phyloP scores from a whole-genome alignment of 257 asterid genomes.

The Mitragyna speciosa region DNA sequence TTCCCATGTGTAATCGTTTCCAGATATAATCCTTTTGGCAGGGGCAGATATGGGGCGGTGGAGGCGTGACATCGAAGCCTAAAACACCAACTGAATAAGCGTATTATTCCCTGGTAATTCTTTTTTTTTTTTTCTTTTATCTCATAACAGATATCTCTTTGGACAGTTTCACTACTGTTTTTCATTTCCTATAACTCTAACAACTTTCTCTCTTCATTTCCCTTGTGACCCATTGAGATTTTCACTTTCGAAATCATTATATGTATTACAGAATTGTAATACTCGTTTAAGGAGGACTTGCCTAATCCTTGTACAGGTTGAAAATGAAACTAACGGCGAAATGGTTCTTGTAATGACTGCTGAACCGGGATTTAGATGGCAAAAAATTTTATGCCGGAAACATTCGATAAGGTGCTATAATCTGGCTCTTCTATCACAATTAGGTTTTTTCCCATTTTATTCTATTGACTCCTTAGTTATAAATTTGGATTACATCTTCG shows the following conservation, averaged over 20 bases:
- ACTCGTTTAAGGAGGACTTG: conserved; percentile 12
- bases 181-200: background rate
- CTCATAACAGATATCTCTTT: background rate
- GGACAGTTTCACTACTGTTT: background rate
- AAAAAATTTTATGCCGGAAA: conserved; percentile 92
- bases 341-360: conserved; percentile 97
- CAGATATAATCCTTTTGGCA: too few relatives aligned
- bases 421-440: conserved; percentile 4
- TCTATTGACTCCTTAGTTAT: background rate
- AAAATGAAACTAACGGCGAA: conserved; percentile 62
- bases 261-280: too few relatives aligned
- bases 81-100: conserved; percentile 85
- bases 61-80: conserved; percentile 81
- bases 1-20: too few relatives aligned
- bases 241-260: background rate
- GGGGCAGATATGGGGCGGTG: too few relatives aligned
- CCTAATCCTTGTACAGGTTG: conserved; percentile 47
- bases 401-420: conserved; percentile 75
- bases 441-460: background rate
- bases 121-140: background rate
- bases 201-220: background rate
- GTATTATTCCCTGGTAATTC: conserved; percentile 69
- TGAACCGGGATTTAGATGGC: conserved; percentile 98
- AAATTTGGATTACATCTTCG: conserved; percentile 50
- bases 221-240: background rate